phyloP scores from a whole-genome alignment of 768 basidiomycete genomes.

The Asterophora parasitica region DNA sequence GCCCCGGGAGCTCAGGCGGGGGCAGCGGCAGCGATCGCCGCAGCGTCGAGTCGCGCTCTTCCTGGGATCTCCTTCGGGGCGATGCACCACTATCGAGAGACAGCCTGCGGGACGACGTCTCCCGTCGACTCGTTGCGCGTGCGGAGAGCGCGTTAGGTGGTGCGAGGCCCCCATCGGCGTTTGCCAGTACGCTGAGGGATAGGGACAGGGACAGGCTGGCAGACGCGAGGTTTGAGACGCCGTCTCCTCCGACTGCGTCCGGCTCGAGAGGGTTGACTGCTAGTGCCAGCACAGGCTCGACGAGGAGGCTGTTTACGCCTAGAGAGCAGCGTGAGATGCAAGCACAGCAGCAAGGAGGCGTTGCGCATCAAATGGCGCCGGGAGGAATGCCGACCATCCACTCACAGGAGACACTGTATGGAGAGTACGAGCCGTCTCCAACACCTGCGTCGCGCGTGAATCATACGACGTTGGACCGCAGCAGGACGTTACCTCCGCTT shows the following conservation, averaged over 20 bases:
- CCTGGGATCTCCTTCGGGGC: conserved; percentile 34
- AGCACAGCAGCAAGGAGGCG: background rate
- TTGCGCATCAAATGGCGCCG: conserved; percentile 1
- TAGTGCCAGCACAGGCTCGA: conserved; percentile 11
- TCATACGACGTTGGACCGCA: conserved; percentile 31
- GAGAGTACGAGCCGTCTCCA: conserved; percentile 37
- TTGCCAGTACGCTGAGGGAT: conserved; percentile 21
- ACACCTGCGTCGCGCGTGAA: conserved; percentile 34
- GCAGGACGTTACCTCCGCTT: conserved; percentile 43
- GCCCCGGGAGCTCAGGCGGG: conserved; percentile 20
- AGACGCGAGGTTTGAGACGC: conserved; percentile 17
- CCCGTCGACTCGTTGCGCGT: conserved; percentile 30
- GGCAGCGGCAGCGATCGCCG: conserved; percentile 37
- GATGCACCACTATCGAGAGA: conserved; percentile 29
- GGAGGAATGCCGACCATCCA: conserved; percentile 29
- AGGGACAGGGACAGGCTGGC: conserved; percentile 10
- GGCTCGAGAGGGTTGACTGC: background rate
- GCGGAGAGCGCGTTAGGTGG: conserved; percentile 31
- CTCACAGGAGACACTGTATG: conserved; percentile 40
- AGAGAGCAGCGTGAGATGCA: conserved; percentile 50
- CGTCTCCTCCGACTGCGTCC: conserved; percentile 19
- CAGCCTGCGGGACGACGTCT: conserved; percentile 45
- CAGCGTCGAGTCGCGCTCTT: conserved; percentile 54
- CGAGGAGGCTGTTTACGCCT: conserved; percentile 53
- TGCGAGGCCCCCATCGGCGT: conserved; percentile 30